Base-by-base conservation (phyloP, 306 rosid species). In the Cicer cuneatum region DNA sequence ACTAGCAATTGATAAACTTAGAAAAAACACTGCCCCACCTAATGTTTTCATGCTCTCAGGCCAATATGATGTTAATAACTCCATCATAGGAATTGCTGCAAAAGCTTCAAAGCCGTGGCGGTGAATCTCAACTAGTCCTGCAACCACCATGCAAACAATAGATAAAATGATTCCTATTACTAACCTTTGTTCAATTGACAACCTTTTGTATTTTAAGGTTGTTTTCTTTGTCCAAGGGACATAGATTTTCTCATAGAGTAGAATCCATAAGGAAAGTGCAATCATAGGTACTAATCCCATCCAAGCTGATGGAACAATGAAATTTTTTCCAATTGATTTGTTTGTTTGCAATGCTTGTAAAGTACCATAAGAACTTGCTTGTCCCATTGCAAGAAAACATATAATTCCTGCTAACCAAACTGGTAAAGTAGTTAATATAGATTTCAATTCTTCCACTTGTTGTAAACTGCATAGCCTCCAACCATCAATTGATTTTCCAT, bases 221-320 rank as follows among this genome's bases (percentile, higher is more conserved):
- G 15, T 59, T 43, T 54, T 87, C 63, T 7, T 42, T 24, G 75
- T 64, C 16, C 54, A 62, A 19, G 85, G 85, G 4, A 86, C 39
- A 68, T 71, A 82, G 65, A 85, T 11, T 81, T 74, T 73, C 83
- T 89, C 89, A 46, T 85, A 87, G n/a, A 84, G 48, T 14, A 73
- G 66, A 77, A 84, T 84, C 91, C 90, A 90, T 9, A 33, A 61
- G 1, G 89, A 85, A 18, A 88, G 87, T 0, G 86, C 63, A 14
- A 85, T 60, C 93, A 90, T 82, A 0, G 86, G 85, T 0, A 76
- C 69, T 33, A 90, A 79, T 7, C 87, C 83, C 81, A 85, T 81
- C 89, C 86, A 87, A 6, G 91, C 91, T 33, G 92, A 91, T 39
- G 96, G 96, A 71, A 90, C 29, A 24, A 61, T 56, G 63, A 88